Evolutionary conservation across 345 rosid genomes (phyloP).

Genomic region (Hirschfeldia incana): DNA sequence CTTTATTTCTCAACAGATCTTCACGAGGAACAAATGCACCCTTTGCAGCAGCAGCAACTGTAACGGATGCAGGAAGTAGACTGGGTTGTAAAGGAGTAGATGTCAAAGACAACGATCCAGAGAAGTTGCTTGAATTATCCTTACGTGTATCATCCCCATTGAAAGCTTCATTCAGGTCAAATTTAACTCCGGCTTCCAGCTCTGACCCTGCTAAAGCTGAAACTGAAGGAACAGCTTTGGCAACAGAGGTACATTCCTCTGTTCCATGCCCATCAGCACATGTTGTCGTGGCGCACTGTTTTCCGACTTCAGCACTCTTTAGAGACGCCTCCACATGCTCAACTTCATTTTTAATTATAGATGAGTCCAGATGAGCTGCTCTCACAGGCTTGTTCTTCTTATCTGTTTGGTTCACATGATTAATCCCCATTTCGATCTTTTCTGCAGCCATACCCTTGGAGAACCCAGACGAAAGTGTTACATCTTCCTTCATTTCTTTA

Average conservation of each 20-base stretch:
- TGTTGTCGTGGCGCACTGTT: conserved; percentile 17
- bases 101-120: conserved; percentile 37
- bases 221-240: conserved; percentile 38
- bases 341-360: conserved; percentile 31
- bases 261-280: conserved; percentile 47
- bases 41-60: conserved; percentile 89
- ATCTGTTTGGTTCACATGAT: conserved; percentile 19
- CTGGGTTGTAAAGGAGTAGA: conserved; percentile 47
- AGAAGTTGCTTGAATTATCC: conserved; percentile 45
- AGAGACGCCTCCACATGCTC: conserved; percentile 39
- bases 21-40: conserved; percentile 80
- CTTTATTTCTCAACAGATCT: conserved; percentile 67
- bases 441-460: conserved; percentile 37
- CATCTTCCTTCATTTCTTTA: conserved; percentile 12
- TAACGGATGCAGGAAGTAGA: conserved; percentile 61
- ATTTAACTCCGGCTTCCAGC: conserved; percentile 61
- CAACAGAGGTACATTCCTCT: conserved; percentile 45
- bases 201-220: conserved; percentile 38
- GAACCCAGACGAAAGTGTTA: conserved; percentile 27
- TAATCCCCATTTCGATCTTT: conserved; percentile 38
- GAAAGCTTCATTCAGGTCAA: conserved; percentile 88
- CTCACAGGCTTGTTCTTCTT: conserved; percentile 19
- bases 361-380: conserved; percentile 26
- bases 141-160: conserved; percentile 55
- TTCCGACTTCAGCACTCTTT: conserved; percentile 31